Percentiles rank a stretch among this genome's conserved stretches.
These are phyloP conservation scores for Dichotomopilus funicola DNA, from an alignment of 2,329 filamentous ascomycete genomes.

Conservation along the genomic window DNA sequence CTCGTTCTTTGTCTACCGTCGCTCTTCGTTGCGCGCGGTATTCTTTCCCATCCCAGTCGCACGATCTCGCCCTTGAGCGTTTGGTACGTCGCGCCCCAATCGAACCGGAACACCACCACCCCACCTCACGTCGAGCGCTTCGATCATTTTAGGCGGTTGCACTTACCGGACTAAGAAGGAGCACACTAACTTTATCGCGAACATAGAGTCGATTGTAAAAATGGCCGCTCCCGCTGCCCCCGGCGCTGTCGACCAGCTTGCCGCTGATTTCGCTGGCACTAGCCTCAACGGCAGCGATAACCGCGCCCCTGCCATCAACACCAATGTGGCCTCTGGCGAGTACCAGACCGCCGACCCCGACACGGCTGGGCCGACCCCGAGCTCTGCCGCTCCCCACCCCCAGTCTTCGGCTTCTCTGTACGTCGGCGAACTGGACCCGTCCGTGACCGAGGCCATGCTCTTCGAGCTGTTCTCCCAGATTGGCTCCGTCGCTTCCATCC, in stretches of 20 bases:
- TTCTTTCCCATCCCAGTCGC: slow-evolving; percentile 8
- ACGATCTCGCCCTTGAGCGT: slow-evolving; percentile 12
- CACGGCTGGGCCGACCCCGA: slow-evolving; percentile 62
- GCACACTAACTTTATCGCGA: neutral
- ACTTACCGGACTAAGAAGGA: no score
- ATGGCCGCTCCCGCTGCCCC: slow-evolving; percentile 56
- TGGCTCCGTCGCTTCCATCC: slow-evolving; percentile 96
- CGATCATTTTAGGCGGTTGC: neutral
- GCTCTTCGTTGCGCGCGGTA: slow-evolving; percentile 22
- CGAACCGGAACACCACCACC: neutral
- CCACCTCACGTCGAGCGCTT: neutral
- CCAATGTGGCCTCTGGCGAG: slow-evolving; percentile 53
- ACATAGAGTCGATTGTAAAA: slow-evolving; percentile 28
- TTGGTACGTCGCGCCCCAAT: slow-evolving; percentile 14
- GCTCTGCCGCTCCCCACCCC: slow-evolving; percentile 68
- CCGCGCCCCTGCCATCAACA: slow-evolving; percentile 62
- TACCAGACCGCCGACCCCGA: slow-evolving; percentile 52
- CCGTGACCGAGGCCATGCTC: slow-evolving; percentile 99
- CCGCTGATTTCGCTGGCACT: slow-evolving; percentile 67
- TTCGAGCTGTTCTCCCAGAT: slow-evolving; percentile 99
- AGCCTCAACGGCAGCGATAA: slow-evolving; percentile 63
- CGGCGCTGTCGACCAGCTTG: slow-evolving; percentile 70
- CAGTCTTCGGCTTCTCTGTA: slow-evolving; percentile 97
- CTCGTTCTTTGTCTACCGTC: slow-evolving; percentile 27
- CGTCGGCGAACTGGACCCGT: slow-evolving; percentile 95